A percentile compares a stretch with the other conserved stretches of the same genome.
Evolutionary conservation across 106 monocot genomes (phyloP).

Genomic region (Dioscorea alata): DNA sequence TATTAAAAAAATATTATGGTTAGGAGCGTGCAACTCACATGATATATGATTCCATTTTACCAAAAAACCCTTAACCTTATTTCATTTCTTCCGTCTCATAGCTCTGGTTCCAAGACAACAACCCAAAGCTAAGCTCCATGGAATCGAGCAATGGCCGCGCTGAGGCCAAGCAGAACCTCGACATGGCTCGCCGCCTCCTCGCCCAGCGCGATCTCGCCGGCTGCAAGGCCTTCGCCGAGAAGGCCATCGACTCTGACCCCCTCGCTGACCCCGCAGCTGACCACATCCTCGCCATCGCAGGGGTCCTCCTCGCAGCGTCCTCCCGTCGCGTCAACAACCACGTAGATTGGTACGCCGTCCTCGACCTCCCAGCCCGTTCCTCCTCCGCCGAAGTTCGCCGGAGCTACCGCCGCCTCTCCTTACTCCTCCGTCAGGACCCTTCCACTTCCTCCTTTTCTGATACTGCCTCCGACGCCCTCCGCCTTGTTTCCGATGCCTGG

Average conservation of each 20-base stretch:
- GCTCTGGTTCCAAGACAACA: neutral
- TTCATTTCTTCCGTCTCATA: too few relatives aligned
- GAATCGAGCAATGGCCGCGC: neutral
- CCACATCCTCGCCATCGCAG: constrained; percentile 49
- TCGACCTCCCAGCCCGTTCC: constrained; percentile 28
- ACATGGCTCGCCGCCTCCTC: neutral
- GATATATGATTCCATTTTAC: too few relatives aligned
- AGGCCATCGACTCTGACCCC: constrained; percentile 45
- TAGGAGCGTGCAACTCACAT: too few relatives aligned
- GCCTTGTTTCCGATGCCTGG: constrained; percentile 35
- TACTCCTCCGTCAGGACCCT: constrained; percentile 42
- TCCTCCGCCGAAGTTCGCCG: constrained; percentile 8
- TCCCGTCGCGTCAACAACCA: constrained; percentile 24
- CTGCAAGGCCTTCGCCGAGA: neutral
- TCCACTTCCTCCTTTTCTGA: constrained; percentile 14
- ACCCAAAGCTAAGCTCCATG: neutral
- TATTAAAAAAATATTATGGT: too few relatives aligned
- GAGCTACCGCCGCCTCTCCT: constrained; percentile 56
- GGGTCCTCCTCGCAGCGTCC: constrained; percentile 51
- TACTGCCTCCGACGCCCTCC: constrained; percentile 25
- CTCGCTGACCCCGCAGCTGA: constrained; percentile 43
- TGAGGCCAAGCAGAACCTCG: neutral
- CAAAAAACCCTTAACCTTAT: too few relatives aligned
- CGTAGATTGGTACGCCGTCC: constrained; percentile 31
- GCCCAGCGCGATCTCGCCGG: neutral